Base-by-base conservation (phyloP, 2,329 filamentous ascomycete species). In the Fusarium sp. region DNA sequence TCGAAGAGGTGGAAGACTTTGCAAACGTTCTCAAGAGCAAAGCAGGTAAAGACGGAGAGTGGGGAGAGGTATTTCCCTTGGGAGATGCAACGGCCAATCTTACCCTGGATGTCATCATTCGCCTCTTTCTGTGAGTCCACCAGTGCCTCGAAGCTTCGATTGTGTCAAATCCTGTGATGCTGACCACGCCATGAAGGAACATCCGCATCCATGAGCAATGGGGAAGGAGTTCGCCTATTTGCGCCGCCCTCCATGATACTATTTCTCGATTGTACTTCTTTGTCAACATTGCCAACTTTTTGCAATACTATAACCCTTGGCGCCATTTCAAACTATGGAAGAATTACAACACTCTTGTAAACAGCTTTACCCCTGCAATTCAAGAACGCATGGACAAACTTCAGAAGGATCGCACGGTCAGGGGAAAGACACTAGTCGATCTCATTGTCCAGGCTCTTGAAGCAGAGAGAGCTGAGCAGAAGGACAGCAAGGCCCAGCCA, bases 21-120 rank as follows among this genome's bases (percentile, higher is more conserved):
- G 70, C 79, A n/a, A 37, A 53, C 4, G 18, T 60, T 15, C 50
- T 70, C 10, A 55, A 57, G 53, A 54, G 39, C 7, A 67, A 58
- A 20, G 57, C 62, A 16, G 69, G 69, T 0, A 48, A 50, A 7
- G 35, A 50, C 15, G 55, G 53, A 10, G 46, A 42, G 1, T 67
- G 66, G 66, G 69, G 66, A 4, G 26, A 63, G 3, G 38, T 70
- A 4, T 79, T 80, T 31, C 54, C 68, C 10, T 69, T 83, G 8
- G 76, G 82, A 54, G 65, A 77, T 10, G 76, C 74, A 20, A 77
- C 80, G 3, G 79, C 75, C 8, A 79, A 80, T 52, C 65, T 83
- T 18, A 79, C 81, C 0, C 78, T 82, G 11, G 81, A 83, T 46
- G 73, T 83, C 28, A 83, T 82, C 44, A 71, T 72, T 18, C 74